Evolutionary conservation across 495 filamentous ascomycete genomes (phyloP), one percentile per base, ranked within the genome.

Genomic region (Penicillium nucicola): DNA sequence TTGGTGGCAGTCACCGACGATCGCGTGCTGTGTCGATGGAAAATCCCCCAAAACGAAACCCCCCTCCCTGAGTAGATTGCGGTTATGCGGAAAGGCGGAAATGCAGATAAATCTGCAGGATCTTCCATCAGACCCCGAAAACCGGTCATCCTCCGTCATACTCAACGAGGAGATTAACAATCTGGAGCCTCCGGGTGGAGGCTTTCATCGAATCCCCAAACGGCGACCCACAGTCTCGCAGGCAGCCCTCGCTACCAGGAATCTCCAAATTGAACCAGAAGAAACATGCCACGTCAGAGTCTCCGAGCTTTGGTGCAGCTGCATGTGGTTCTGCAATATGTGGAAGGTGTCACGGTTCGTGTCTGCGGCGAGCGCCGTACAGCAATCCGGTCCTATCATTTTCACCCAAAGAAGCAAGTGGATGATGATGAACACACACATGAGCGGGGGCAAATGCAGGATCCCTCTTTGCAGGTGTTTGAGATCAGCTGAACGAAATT

Each of bases 401-500:
- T 64, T 46, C 49, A 49, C 50, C 56, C 53, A 59, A 58, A 47
- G 48, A 42, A 55, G 57, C 45, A 65, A 61, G 60, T 60, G 47
- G 58, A 62, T 52, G 52, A 60, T 43, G 53, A 62, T 64, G 60
- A 65, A 64, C 67, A 67, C 69, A 71, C 69, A 77, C 65, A 66
- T 72, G 65, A 69, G 64, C 61, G 66, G 62, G 62, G 65, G 48
- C 62, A 56, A 55, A 72, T 74, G 73, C 70, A 63, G 66, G 63
- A 73, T 69, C 64, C 71, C 61, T 64, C 60, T 68, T 63, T 75
- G 73, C 73, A 77, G 70, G 60, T 51, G 60, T 64, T 60, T 62
- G 46, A 67, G 70, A 71, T 77, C 73, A 77, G 73, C 73, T 77
- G 73, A 77, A 75, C 52, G 55, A 58, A 56, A 65, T 65, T 58